These are phyloP conservation scores for Aquilaria agallochum DNA, from an alignment of 441 rosid genomes.

Conservation along the genomic window DNA sequence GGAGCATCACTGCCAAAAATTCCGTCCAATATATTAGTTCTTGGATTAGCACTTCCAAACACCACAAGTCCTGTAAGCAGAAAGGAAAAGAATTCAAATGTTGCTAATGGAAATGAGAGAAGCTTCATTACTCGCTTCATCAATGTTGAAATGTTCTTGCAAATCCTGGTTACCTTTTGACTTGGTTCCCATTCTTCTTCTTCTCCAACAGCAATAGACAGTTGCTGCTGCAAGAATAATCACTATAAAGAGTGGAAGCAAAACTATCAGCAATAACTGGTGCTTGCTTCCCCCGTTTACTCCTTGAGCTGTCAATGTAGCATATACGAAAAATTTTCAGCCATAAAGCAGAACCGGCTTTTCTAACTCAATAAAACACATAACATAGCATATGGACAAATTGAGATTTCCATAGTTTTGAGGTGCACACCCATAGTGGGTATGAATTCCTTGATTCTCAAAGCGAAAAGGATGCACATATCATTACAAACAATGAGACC, in stretches of 20 bases:
- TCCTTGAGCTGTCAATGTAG: constrained; percentile 29
- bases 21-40: constrained; percentile 2
- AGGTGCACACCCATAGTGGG: too few relatives aligned
- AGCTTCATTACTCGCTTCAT: not conserved
- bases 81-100: not conserved
- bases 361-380: too few relatives aligned
- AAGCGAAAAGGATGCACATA: too few relatives aligned
- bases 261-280: constrained; percentile 14
- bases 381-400: too few relatives aligned
- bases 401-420: too few relatives aligned
- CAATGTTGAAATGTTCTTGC: not conserved
- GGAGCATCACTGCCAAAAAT: constrained; percentile 18
- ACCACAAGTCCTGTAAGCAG: constrained; percentile 15
- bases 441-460: too few relatives aligned
- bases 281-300: constrained; percentile 8
- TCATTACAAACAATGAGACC: too few relatives aligned
- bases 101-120: not conserved
- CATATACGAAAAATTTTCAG: not conserved
- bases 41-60: constrained; percentile 5
- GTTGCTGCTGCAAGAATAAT: constrained; percentile 10
- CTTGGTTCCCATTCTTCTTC: not conserved
- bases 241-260: constrained; percentile 17
- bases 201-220: constrained; percentile 11
- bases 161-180: constrained; percentile 15
- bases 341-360: too few relatives aligned